Conservation (phyloP, 2,329 filamentous ascomycete species). For the Claviceps sp. region DNA sequence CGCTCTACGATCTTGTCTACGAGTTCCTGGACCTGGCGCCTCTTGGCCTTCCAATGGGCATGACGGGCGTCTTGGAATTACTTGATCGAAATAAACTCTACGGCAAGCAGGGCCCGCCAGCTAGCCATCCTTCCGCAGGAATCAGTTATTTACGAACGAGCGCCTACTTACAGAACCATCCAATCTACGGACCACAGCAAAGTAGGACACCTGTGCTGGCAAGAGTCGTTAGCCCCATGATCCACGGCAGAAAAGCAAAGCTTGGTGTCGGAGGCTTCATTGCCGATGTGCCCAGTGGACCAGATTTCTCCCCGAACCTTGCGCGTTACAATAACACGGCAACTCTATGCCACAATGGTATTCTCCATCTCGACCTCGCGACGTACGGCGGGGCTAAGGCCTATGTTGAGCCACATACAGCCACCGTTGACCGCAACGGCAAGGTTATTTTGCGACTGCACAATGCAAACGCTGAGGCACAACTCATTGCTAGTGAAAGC, state of each 20-base stretch:
- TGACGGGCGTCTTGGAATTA: conserved; percentile 13
- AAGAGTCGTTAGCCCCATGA: conserved; percentile 35
- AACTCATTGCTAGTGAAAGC: conserved; percentile 33
- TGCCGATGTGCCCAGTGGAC: conserved; percentile 26
- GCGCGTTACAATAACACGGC: conserved; percentile 11
- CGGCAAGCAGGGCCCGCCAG: conserved; percentile 40
- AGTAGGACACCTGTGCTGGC: conserved; percentile 34
- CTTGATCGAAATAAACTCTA: conserved; percentile 27
- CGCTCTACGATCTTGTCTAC: conserved; percentile 41
- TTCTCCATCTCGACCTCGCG: conserved; percentile 31
- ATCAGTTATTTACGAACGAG: conserved; percentile 46
- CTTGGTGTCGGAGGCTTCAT: conserved; percentile 45
- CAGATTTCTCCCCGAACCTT: conserved; percentile 17
- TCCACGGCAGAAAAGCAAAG: conserved; percentile 21
- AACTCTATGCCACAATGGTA: conserved; percentile 18
- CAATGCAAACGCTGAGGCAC: conserved; percentile 24
- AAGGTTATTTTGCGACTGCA: conserved; percentile 31
- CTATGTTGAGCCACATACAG: conserved; percentile 32
- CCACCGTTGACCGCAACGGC: conserved; percentile 36
- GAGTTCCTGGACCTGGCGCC: conserved; percentile 50
- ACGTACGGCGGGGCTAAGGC: conserved; percentile 40
- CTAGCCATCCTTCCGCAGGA: conserved; percentile 48
- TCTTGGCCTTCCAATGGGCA: conserved; percentile 22
- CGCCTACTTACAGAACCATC: conserved; percentile 44
- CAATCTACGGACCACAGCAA: conserved; percentile 45